phyloP scores from a whole-genome alignment of 2,329 filamentous ascomycete genomes.

The Gnomoniopsis sp. region DNA sequence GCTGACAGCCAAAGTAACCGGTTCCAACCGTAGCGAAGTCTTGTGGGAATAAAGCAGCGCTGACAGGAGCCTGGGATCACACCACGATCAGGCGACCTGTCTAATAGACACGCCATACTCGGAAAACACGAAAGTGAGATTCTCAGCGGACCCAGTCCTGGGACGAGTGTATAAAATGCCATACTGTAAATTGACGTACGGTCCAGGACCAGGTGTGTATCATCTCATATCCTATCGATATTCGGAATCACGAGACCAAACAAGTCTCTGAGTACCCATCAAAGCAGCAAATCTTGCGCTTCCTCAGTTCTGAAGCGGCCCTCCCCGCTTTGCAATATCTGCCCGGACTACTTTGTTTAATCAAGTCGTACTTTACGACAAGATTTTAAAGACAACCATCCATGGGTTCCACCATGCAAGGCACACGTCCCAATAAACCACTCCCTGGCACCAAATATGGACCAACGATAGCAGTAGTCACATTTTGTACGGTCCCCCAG shows the following conservation, averaged over 20 bases:
- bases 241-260: no score
- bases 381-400: background rate
- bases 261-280: no score
- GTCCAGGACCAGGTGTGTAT: background rate
- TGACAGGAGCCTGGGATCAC: slow-evolving; percentile 13
- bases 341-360: no score
- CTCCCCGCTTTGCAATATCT: no score
- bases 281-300: no score
- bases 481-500: background rate
- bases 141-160: background rate
- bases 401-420: background rate
- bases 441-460: slow-evolving; percentile 13
- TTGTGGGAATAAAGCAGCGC: slow-evolving; percentile 8
- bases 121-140: background rate
- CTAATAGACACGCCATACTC: slow-evolving; percentile 6
- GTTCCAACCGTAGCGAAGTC: background rate
- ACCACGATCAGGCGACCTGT: slow-evolving; percentile 10
- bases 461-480: slow-evolving; percentile 4
- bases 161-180: slow-evolving; percentile 5
- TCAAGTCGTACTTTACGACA: no score
- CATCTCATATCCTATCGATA: no score
- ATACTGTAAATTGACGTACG: background rate
- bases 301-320: no score
- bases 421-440: slow-evolving; percentile 4
- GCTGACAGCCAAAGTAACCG: background rate